Base-by-base conservation (phyloP, 1,284 basidiomycete genomes). In the Lentinula novae-zelandiae region DNA sequence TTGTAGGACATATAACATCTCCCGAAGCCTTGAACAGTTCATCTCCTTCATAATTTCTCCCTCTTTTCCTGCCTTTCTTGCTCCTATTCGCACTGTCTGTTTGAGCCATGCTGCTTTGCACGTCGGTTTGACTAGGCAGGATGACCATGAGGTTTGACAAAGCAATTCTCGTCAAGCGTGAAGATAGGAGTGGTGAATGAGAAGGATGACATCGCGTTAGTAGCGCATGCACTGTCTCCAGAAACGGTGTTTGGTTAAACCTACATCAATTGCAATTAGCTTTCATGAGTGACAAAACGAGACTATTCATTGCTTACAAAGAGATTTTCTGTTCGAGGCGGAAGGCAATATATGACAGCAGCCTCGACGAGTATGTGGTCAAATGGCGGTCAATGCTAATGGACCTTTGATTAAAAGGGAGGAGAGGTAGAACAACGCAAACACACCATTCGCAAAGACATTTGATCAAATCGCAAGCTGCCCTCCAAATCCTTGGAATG, bases 1-100 rank as follows among this genome's bases (percentile, higher is more conserved):
- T 60, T 0, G 78, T 79, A 0, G 80, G 69, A 64, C 82, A 86
- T 36, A 85, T 69, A 2, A 82, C 75, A 33, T 77, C 73, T 44
- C 79, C 76, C 0, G 81, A 76, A 4, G 77, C 70, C 57, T 82
- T 86, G 69, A 96, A 86, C 8, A 92, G 75, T 66, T 90, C 90
- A 65, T 93, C 92, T 31, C 87, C 91, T 69, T 92, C 90, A 57
- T 86, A 92, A 5, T 82, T 87, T 38, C 87, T 81, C 17, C 82
- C 81, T 46, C 90, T 79, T 72, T 93, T 95, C 74, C 90, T 95
- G 53, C 85, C 83, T 67, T 86, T 86, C 68, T 79, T 86, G 7
- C 72, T 76, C 60, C 76, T 79, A 39, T 64, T 67, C 31, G 67
- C 64, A 8, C 66, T 44, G 27, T 57, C 66, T 46, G 52, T 65